Base-by-base conservation (phyloP, 352 stramenopile genomes). In the Phytopythium delawarense region DNA sequence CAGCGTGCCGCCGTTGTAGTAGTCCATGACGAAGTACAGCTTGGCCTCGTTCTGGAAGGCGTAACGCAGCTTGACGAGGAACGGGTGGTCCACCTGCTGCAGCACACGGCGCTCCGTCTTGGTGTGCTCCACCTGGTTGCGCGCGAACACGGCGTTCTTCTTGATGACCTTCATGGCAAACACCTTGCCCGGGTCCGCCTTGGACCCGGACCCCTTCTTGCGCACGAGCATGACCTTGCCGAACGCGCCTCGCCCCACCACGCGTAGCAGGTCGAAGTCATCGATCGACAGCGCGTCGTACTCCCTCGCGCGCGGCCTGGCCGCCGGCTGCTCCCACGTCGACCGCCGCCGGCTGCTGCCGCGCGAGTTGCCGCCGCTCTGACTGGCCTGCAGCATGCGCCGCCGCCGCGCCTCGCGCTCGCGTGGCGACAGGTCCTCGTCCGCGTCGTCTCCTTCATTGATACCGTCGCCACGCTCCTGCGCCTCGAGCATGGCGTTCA, bases 161-260 rank as follows among this genome's bases (percentile, higher is more conserved):
- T 96, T 95, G 53, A 97, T 89, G 30, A 97, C 88, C 57, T 97
- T 97, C 88, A 97, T 96, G 6, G 91, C 91, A 65, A 90, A 97
- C 18, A 96, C 79, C 40, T 87, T 81, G 54, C 76, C 72, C 7
- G 35, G n/a, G 23, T 58, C 20, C 20, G 20, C 7, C 20, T 13
- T 30, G 51, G 28, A 21, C 2, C 51, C 35, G 21, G 72, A 67
- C 16, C 55, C 57, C 25, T 90, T 92, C 51, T 89, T 78, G 21
- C 81, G 72, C 8, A 96, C 89, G 32, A 96, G 64, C 78, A 97
- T 92, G 15, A 99, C 96, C 64, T 98, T 98, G 21, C 96, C 96
- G 70, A 98, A 99, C 1, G 94, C 94, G 32, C 97, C 98, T 67
- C 98, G 96, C 6, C 98, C 98, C 16, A 99, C 96, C 4, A 99